Evolutionary conservation across 495 filamentous ascomycete genomes (phyloP).

Genomic region (Podospora australis): DNA sequence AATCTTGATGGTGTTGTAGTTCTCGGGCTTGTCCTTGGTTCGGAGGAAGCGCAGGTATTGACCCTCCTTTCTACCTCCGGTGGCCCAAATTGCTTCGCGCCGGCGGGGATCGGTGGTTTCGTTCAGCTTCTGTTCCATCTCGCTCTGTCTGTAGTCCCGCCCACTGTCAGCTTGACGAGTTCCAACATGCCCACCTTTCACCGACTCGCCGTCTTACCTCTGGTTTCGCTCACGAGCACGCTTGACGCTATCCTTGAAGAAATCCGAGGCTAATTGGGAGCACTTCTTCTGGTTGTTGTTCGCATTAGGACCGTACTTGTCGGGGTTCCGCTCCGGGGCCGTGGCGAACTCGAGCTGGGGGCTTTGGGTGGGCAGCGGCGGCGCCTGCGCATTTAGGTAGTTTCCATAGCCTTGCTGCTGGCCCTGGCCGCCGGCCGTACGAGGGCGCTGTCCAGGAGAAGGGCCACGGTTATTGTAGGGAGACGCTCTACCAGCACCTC

Average conservation of each 20-base stretch:
- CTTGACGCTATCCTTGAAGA: slow-evolving; percentile 95
- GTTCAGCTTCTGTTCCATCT: slow-evolving; percentile 76
- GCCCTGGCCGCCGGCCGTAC: slow-evolving; percentile 64
- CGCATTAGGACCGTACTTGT: slow-evolving; percentile 57
- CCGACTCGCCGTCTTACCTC: slow-evolving; percentile 38
- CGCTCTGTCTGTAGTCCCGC: slow-evolving; percentile 60
- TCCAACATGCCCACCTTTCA: neutral
- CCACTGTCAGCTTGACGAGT: neutral
- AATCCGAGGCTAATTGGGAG: slow-evolving; percentile 70
- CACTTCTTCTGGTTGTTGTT: slow-evolving; percentile 71
- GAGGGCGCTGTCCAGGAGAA: slow-evolving; percentile 66
- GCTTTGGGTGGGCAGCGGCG: slow-evolving; percentile 52
- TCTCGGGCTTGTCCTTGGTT: slow-evolving; percentile 82
- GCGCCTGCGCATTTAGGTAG: slow-evolving; percentile 60
- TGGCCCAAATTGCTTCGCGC: slow-evolving; percentile 67
- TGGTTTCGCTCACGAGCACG: slow-evolving; percentile 85
- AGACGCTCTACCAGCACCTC: slow-evolving; percentile 55
- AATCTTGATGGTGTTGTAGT: slow-evolving; percentile 93
- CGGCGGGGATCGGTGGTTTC: slow-evolving; percentile 66
- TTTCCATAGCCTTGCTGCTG: slow-evolving; percentile 53
- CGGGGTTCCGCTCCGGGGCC: slow-evolving; percentile 64
- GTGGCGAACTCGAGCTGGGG: slow-evolving; percentile 46
- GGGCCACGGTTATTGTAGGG: slow-evolving; percentile 61
- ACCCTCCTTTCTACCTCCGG: slow-evolving; percentile 75
- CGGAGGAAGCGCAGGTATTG: slow-evolving; percentile 90